Evolutionary conservation across 768 basidiomycete genomes (phyloP), one percentile per base, ranked within the genome.

Genomic region (Gloeostereum incarnatum): DNA sequence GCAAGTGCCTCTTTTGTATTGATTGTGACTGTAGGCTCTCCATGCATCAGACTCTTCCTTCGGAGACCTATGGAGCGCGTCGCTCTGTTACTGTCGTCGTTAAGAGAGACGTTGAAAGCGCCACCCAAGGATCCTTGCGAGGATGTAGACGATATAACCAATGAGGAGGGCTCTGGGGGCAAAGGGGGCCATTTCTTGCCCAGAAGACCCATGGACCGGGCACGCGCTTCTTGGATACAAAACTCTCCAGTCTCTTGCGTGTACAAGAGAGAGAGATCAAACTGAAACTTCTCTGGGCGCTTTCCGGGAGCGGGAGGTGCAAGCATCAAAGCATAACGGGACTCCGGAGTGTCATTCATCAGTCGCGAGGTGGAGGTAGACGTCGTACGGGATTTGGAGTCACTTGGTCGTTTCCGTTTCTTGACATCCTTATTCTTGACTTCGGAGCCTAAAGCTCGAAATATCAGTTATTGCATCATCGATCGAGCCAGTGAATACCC

Each of bases 1-100:
- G 78, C 85, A 23, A 96, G 69, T 3, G 96, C 96, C 45, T 90
- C 88, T 56, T 91, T 93, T 20, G 96, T 99, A 55, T 96, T 96
- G 49, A 98, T 90, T 1, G 96, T 99, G 5, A 98, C 81, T 0
- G 88, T 90, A 3, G 87, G 85, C 55, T 90, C 87, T 11, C 57
- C 60, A 41, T 62, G 53, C 27, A 64, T 53, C 22, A 70, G 47
- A 43, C 67, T 71, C 59, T 64, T 73, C 38, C 74, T 62, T 19
- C 61, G 63, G 36, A 53, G 49, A n/a, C n/a, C n/a, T n/a, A n/a
- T n/a, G 7, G 53, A 57, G 23, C 60, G 62, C 25, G 62, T 67
- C 25, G 69, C 59, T 47, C 65, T 71, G 36, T 60, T 59, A 3
- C 69, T 73, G 38, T 74, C 73, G 41, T 76, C 79, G 35, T 78